Base-by-base conservation (phyloP, 1,139 yeast species). In the Saccharomyces hybrid region DNA sequence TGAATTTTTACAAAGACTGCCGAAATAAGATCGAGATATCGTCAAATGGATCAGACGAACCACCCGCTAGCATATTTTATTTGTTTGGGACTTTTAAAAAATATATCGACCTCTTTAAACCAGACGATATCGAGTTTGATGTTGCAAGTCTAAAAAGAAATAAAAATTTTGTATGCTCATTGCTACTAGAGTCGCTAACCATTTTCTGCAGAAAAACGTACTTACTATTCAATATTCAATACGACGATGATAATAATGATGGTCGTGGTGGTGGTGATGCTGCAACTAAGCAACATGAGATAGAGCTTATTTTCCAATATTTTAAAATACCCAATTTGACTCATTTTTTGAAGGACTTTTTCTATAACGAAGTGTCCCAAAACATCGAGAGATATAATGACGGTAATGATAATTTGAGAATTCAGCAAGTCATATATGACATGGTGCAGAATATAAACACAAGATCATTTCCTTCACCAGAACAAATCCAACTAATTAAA, bases 121-220 rank as follows among this genome's bases (percentile, higher is more conserved):
- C 32, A 20, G 50, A 47, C 23, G 42, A 34, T 16, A 34, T 34
- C 9, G 23, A 34, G 42, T 34, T 34, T 34, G 42, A 34, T 34
- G 25, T 27, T n/a, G 38, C 28, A 13, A 47, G 50, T 14, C 5
- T 28, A 16, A 14, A 26, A 20, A 30, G n/a, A 6, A 20, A 5
- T 16, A 48, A 4, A 42, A 47, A 9, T 8, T 16, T 16, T 42
- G 30, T 46, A 23, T 54, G 20, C 52, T 67, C 79, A 14, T 82
- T 82, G n/a, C 11, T 47, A 30, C 30, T 27, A 26, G 38, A 30
- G 63, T 70, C 83, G 0, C 69, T 78, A 5, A 79, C 87, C 0
- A 89, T 91, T 14, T 87, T 86, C 60, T 73, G 88, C 58, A 77
- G 97, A 60, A 79, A 83, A 61, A 75, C 82, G 5, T 80, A 88